Evolutionary conservation across 345 rosid species (phyloP).

Genomic region (Firmiana major): DNA sequence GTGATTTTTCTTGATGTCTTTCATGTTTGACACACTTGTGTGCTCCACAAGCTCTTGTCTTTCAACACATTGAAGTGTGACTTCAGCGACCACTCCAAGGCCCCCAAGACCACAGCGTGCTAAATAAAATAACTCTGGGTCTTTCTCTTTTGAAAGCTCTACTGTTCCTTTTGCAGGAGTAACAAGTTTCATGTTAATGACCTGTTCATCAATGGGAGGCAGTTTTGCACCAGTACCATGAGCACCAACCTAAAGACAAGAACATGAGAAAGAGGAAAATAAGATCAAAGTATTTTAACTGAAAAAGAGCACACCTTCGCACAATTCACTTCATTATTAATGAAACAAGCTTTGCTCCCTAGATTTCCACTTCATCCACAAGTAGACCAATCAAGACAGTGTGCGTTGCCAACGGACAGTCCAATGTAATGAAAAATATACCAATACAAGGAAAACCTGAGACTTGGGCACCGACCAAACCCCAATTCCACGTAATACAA

Average conservation of each 20-base stretch:
- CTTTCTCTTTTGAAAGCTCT: slow-evolving; percentile 78
- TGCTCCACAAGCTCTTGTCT: slow-evolving; percentile 95
- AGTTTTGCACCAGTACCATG: slow-evolving; percentile 94
- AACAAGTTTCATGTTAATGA: slow-evolving; percentile 82
- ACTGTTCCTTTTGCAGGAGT: slow-evolving; percentile 95
- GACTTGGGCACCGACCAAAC: neutral
- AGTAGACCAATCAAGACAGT: neutral
- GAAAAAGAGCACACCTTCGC: neutral
- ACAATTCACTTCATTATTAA: neutral
- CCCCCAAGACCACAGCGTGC: slow-evolving; percentile 97
- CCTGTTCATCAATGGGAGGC: slow-evolving; percentile 97
- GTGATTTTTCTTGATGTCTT: slow-evolving; percentile 88
- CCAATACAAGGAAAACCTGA: neutral
- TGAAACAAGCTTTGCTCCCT: neutral
- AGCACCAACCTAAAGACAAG: slow-evolving; percentile 73
- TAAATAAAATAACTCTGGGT: slow-evolving; percentile 83
- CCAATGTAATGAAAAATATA: neutral
- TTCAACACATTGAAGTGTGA: slow-evolving; percentile 87
- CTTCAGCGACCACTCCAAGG: slow-evolving; percentile 97
- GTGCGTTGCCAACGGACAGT: neutral
- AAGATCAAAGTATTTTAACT: neutral
- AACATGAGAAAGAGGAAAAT: neutral
- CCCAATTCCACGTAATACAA: neutral
- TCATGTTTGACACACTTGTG: slow-evolving; percentile 62
- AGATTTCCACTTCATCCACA: slow-evolving; percentile 1